Conservation (phyloP, 108 stramenopile genomes). For the Epithemia pelagica region DNA sequence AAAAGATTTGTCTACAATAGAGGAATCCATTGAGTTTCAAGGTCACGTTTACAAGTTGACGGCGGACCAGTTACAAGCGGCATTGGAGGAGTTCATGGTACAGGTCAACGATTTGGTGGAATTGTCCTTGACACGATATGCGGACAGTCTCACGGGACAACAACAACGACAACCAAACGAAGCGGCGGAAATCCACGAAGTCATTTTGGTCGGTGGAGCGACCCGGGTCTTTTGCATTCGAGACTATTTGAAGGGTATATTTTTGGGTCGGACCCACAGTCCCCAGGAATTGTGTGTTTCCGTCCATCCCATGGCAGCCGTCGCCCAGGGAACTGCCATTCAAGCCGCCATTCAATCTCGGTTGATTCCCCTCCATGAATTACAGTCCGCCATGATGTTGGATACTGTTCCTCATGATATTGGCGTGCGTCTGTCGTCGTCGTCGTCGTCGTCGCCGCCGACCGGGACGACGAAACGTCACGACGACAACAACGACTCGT, state of each 20-base stretch:
- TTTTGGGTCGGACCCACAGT: constrained; percentile 33
- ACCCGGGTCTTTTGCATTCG: constrained; percentile 66
- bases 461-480: neutral
- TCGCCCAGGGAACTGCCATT: constrained; percentile 76
- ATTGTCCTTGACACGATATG: constrained; percentile 18
- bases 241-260: constrained; percentile 48
- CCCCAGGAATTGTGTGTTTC: constrained; percentile 54
- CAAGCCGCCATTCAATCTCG: constrained; percentile 66
- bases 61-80: constrained; percentile 10
- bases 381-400: constrained; percentile 74
- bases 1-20: constrained; percentile 10
- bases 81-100: constrained; percentile 22
- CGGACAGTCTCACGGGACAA: constrained; percentile 1
- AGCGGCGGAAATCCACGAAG: constrained; percentile 42
- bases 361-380: constrained; percentile 49
- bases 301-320: constrained; percentile 63
- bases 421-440: constrained; percentile 33
- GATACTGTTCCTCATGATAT: constrained; percentile 78
- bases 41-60: constrained; percentile 4
- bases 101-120: constrained; percentile 17
- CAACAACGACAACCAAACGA: neutral
- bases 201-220: constrained; percentile 73
- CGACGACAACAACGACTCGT: constrained; percentile 9
- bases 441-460: too few relatives aligned
- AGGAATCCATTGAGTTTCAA: constrained; percentile 4